A percentile compares a stretch with the other conserved stretches of the same genome.
phyloP scores from a whole-genome alignment of 2,329 filamentous ascomycete species.

The Penicillium nordicum region DNA sequence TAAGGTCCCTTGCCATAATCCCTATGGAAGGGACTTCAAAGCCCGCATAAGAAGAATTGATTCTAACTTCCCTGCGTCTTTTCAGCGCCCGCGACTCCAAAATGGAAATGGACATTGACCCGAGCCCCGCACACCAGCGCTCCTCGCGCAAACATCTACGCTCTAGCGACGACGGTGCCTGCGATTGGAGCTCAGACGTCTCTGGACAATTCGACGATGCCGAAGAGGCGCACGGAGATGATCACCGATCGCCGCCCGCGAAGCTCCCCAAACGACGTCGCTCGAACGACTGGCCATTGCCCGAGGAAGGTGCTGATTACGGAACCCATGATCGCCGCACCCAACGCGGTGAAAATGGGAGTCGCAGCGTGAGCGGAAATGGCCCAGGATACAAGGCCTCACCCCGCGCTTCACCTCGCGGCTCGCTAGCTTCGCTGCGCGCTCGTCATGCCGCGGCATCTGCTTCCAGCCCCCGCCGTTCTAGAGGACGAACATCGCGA shows the following conservation, averaged over 20 bases:
- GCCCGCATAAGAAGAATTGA: slow-evolving; percentile 6
- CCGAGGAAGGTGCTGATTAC: slow-evolving; percentile 23
- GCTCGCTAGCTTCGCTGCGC: slow-evolving; percentile 18
- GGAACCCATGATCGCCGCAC: slow-evolving; percentile 8
- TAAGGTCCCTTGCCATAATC: slow-evolving; percentile 13
- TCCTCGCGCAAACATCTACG: slow-evolving; percentile 32
- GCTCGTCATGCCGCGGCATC: slow-evolving; percentile 13
- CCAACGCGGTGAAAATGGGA: slow-evolving; percentile 9
- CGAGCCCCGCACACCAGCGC: slow-evolving; percentile 15
- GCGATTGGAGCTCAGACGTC: slow-evolving; percentile 30
- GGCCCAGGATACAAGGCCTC: slow-evolving; percentile 10
- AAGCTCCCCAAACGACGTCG: slow-evolving; percentile 44
- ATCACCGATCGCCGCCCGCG: slow-evolving; percentile 19
- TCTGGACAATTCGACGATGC: slow-evolving; percentile 38
- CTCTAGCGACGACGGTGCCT: slow-evolving; percentile 19
- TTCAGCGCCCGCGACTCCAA: slow-evolving; percentile 8
- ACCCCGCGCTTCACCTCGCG: slow-evolving; percentile 20
- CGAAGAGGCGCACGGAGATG: slow-evolving; percentile 28
- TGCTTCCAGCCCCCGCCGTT: slow-evolving; percentile 26
- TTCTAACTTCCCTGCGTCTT: slow-evolving; percentile 12
- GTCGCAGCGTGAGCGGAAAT: background rate
- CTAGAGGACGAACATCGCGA: slow-evolving; percentile 57
- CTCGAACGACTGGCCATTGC: slow-evolving; percentile 46
- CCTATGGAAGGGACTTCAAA: slow-evolving; percentile 1
- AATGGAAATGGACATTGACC: slow-evolving; percentile 15